phyloP scores from a whole-genome alignment of 148 eudicot species.

The Heliosperma pusillum region DNA sequence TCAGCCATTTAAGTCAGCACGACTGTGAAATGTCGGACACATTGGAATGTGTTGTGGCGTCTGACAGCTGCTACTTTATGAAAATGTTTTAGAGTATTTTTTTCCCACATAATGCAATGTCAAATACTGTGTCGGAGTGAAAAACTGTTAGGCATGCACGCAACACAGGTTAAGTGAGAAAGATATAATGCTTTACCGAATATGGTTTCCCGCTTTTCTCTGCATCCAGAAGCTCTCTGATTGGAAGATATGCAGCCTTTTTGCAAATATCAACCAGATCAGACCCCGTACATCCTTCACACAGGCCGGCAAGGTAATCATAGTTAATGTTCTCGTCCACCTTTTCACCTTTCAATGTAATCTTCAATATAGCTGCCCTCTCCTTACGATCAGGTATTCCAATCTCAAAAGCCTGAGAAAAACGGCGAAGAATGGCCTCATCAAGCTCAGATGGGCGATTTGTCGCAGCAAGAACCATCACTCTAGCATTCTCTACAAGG shows the following conservation, averaged over 20 bases:
- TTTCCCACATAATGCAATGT: too few species aligned
- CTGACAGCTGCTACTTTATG: too few species aligned
- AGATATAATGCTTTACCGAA: constrained; percentile 35
- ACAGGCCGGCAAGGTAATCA: constrained; percentile 60
- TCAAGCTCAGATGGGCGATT: constrained; percentile 98
- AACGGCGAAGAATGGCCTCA: constrained; percentile 93
- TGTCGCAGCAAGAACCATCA: constrained; percentile 98
- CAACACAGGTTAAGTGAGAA: too few species aligned
- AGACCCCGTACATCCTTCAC: constrained; percentile 84
- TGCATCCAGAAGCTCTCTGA: constrained; percentile 75
- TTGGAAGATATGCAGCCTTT: constrained; percentile 92
- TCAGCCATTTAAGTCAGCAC: neutral
- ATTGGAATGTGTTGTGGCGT: too few species aligned
- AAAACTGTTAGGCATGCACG: too few species aligned
- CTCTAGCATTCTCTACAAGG: constrained; percentile 74
- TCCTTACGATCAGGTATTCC: constrained; percentile 72
- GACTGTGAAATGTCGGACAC: neutral
- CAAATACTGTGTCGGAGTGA: too few species aligned
- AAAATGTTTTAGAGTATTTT: too few species aligned
- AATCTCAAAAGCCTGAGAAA: constrained; percentile 94
- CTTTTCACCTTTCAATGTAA: constrained; percentile 70
- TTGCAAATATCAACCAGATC: constrained; percentile 86
- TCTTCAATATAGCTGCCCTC: constrained; percentile 73
- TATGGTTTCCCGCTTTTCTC: constrained; percentile 73
- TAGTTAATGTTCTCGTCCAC: constrained; percentile 64